Evolutionary conservation across 352 stramenopile genomes (phyloP).

Genomic region (Globisporangium paddicum): DNA sequence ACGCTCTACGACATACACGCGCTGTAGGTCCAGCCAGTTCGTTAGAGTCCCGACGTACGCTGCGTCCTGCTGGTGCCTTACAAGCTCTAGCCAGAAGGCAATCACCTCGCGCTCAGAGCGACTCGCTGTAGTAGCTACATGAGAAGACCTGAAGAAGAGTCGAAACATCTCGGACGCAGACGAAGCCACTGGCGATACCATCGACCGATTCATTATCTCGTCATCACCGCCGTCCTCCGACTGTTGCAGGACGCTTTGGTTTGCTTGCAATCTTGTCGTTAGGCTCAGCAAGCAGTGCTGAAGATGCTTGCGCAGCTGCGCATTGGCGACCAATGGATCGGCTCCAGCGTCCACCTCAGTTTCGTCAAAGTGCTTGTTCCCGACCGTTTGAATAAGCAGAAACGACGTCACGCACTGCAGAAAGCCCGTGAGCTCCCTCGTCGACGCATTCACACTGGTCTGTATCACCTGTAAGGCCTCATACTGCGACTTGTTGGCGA

Average conservation of each 20-base stretch:
- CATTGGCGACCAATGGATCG: neutral
- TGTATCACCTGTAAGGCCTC: neutral
- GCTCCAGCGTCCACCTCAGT: neutral
- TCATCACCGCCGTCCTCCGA: neutral
- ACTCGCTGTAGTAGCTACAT: neutral
- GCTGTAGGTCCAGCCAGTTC: constrained; percentile 27
- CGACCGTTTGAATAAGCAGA: constrained; percentile 10
- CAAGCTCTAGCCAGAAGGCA: constrained; percentile 14
- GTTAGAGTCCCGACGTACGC: constrained; percentile 9
- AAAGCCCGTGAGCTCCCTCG: neutral
- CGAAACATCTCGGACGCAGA: constrained; percentile 6
- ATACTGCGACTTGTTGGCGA: constrained; percentile 4
- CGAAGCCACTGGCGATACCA: neutral
- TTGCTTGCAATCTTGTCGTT: neutral
- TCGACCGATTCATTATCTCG: neutral
- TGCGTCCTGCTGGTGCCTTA: constrained; percentile 12
- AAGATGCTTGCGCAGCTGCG: neutral
- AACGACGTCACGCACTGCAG: constrained; percentile 15
- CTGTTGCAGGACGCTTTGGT: neutral
- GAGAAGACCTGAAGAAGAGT: neutral
- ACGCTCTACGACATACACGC: constrained; percentile 29
- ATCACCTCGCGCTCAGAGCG: constrained; percentile 1
- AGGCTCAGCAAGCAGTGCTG: constrained; percentile 5
- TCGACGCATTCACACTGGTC: neutral
- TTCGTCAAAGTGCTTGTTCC: neutral